Conservation (phyloP, 768 basidiomycete genomes). For the Chiua virens region DNA sequence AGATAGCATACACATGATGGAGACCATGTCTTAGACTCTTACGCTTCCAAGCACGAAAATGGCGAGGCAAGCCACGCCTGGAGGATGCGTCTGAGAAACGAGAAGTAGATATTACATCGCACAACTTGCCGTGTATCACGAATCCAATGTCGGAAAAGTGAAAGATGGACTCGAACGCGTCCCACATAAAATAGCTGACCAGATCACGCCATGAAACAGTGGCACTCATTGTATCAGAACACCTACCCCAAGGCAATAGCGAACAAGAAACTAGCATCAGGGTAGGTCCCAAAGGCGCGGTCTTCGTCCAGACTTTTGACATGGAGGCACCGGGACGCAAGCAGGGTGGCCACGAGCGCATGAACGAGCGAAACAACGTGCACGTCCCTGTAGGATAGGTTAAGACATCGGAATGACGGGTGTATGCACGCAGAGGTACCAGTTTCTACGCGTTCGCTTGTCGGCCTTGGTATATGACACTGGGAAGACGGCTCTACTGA, state of each 20-base stretch:
- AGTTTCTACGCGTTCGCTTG: constrained; percentile 54
- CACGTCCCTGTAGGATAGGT: constrained; percentile 49
- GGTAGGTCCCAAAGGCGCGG: constrained; percentile 76
- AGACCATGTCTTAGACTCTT: too few species aligned
- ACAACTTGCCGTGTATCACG: constrained; percentile 63
- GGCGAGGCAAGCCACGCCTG: constrained; percentile 60
- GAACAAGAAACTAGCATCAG: constrained; percentile 51
- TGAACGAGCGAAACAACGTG: constrained; percentile 76
- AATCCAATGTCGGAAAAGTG: constrained; percentile 75
- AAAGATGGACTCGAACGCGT: constrained; percentile 65
- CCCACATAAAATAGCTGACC: constrained; percentile 80
- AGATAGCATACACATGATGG: background rate
- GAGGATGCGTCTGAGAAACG: constrained; percentile 1
- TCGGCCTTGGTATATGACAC: constrained; percentile 48
- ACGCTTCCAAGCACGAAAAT: constrained; percentile 76
- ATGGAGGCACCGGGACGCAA: constrained; percentile 55
- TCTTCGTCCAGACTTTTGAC: constrained; percentile 51
- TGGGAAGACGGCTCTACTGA: constrained; percentile 49
- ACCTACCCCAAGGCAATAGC: constrained; percentile 70
- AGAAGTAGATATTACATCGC: background rate
- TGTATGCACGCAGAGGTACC: constrained; percentile 37
- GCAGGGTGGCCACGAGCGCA: constrained; percentile 63
- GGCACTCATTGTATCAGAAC: constrained; percentile 11
- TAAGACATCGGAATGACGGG: background rate
- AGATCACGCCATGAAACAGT: background rate